phyloP scores from a whole-genome alignment of 1,139 yeast genomes.

The Nakaseomyces sp. region DNA sequence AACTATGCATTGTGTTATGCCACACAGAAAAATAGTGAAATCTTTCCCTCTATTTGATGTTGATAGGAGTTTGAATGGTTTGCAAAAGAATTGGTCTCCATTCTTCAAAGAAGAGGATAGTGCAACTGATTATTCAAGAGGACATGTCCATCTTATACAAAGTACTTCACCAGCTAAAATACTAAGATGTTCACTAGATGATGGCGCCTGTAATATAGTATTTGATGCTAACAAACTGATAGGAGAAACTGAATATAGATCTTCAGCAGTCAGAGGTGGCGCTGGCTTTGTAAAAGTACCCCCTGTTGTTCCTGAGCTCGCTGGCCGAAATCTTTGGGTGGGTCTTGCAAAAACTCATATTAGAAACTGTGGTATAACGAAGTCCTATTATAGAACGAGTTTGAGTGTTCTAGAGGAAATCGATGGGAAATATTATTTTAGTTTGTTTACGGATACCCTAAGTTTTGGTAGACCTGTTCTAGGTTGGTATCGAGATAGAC shows the following conservation, averaged over 20 bases:
- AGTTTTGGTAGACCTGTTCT: neutral
- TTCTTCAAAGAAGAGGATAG: slow-evolving; percentile 5
- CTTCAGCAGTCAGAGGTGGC: neutral
- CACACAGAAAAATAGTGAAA: neutral
- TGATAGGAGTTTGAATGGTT: neutral
- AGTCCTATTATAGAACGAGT: neutral
- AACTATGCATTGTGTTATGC: neutral
- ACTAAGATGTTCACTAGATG: slow-evolving; percentile 36
- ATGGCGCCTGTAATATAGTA: slow-evolving; percentile 33
- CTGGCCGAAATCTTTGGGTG: slow-evolving; percentile 1
- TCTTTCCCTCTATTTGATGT: neutral
- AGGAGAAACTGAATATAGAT: neutral
- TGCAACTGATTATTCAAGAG: slow-evolving; percentile 10
- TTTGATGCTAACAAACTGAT: neutral
- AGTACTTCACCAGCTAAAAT: slow-evolving; percentile 38
- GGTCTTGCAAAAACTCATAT: neutral
- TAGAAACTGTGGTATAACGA: neutral
- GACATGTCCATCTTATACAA: slow-evolving; percentile 35
- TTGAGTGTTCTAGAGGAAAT: neutral
- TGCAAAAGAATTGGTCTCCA: slow-evolving; percentile 8
- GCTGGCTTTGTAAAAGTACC: slow-evolving; percentile 1
- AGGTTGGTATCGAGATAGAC: neutral
- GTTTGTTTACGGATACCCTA: neutral
- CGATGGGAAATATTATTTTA: neutral
- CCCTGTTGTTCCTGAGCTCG: neutral